Evolutionary conservation across 176 grass and related monocot genomes (phyloP).

Genomic region (Eleusine coracana): DNA sequence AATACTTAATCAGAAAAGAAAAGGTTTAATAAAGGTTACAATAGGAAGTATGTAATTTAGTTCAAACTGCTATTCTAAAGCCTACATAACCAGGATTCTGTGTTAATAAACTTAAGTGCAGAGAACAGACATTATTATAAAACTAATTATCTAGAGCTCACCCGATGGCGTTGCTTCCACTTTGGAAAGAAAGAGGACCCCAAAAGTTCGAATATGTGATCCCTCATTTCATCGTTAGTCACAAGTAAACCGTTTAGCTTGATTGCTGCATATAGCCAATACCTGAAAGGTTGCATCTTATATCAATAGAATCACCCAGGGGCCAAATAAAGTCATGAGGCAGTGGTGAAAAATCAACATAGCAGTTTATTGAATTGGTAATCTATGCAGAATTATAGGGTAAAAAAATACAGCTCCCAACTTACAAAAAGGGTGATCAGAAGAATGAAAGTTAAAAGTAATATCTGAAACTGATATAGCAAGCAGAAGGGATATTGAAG

Average conservation of each 20-base stretch:
- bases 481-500: constrained; percentile 7
- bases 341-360: background rate
- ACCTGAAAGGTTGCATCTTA: constrained; percentile 51
- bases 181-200: constrained; percentile 77
- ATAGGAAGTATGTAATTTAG: constrained; percentile 15
- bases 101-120: background rate
- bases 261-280: constrained; percentile 94
- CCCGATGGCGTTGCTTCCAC: constrained; percentile 89
- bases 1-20: constrained; percentile 18
- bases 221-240: constrained; percentile 98
- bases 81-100: background rate
- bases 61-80: constrained; percentile 1
- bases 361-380: background rate
- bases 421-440: background rate
- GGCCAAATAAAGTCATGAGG: background rate
- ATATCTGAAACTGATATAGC: constrained; percentile 18
- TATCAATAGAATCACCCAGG: constrained; percentile 16
- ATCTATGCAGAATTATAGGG: background rate
- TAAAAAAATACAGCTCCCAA: constrained; percentile 8
- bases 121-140: background rate
- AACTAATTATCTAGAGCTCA: constrained; percentile 8
- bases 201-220: constrained; percentile 95
- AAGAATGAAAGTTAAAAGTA: background rate
- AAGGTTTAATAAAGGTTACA: background rate
- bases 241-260: constrained; percentile 78